These are phyloP conservation scores for Diplodia scrobiculata DNA, from an alignment of 2,329 filamentous ascomycete species.

Conservation along the genomic window DNA sequence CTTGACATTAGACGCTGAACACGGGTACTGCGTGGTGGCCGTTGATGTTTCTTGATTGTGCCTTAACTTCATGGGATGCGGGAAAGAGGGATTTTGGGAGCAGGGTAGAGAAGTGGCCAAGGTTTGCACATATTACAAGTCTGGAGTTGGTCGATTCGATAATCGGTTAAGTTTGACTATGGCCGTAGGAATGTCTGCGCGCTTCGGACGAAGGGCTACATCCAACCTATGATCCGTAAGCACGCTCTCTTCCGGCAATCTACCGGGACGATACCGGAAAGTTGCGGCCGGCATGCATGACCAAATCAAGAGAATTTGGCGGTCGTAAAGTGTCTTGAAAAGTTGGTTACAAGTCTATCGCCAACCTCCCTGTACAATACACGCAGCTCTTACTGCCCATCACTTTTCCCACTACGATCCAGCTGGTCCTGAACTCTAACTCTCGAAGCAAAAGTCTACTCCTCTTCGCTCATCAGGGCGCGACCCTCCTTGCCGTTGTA, in stretches of 20 bases:
- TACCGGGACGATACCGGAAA: background rate
- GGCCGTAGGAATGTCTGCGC: background rate
- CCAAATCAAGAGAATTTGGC: background rate
- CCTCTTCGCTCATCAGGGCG: constrained; percentile 52
- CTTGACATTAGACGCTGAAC: background rate
- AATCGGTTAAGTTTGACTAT: background rate
- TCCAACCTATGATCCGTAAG: background rate
- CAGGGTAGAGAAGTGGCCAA: background rate
- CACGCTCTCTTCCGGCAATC: background rate
- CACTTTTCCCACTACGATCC: background rate
- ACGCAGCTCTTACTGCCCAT: constrained; percentile 9
- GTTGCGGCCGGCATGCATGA: background rate
- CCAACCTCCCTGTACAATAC: constrained; percentile 22
- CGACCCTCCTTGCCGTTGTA: constrained; percentile 77
- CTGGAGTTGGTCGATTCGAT: background rate
- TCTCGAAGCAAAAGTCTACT: background rate
- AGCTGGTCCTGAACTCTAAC: background rate
- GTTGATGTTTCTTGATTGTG: no score
- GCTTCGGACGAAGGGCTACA: constrained; percentile 5
- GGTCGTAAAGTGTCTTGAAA: constrained; percentile 3
- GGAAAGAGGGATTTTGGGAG: background rate
- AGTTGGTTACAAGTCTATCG: constrained; percentile 24
- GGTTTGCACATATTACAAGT: background rate
- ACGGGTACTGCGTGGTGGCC: no score
- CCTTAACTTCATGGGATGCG: no score